Evolutionary conservation across 352 stramenopile genomes (phyloP), one percentile per base, ranked within the genome.

Genomic region (Phytophthora aleatoria): DNA sequence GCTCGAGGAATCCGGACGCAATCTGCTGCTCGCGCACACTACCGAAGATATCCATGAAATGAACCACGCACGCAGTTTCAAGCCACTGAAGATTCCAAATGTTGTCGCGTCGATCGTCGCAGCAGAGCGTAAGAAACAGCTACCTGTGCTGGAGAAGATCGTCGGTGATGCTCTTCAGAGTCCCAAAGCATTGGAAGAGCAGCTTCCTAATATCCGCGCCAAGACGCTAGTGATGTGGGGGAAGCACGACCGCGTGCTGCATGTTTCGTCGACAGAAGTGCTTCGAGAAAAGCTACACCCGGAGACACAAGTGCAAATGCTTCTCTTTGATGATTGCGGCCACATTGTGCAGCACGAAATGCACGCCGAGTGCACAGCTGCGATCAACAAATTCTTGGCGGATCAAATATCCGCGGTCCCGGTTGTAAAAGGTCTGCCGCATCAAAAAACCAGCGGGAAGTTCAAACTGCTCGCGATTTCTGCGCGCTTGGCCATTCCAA

Each of bases 301-400:
- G 27, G 73, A 70, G 16, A 28, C 57, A 0, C 65, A 73, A 49
- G 63, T 71, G 1, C 48, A 67, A 24, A 36, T 78, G 26, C 44
- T 89, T 31, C 64, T 87, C 3, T 75, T 89, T 26, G 74, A 89
- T 28, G 62, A 90, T 7, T 90, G 80, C 51, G 82, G 82, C 1
- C 84, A 93, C 57, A 79, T 77, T 26, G 55, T 91, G 31, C 84
- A 91, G 51, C 79, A 91, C 43, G 84, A 93, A 49, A 85, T 78
- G 43, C 24, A 79, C 55, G 64, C 70, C 3, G 77, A 87, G 35
- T 83, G 73, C 51, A 82, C 74, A 10, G 69, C 61, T 16, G 79
- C 77, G 31, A 87, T 92, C 69, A 90, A 90, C 48, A 61, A 76
- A 36, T 78, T 79, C 38, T 43, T 89, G 20, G 4, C 42, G 30